Evolutionary conservation across 2,329 filamentous ascomycete genomes (phyloP).

Genomic region (Chaetomium strumarium): DNA sequence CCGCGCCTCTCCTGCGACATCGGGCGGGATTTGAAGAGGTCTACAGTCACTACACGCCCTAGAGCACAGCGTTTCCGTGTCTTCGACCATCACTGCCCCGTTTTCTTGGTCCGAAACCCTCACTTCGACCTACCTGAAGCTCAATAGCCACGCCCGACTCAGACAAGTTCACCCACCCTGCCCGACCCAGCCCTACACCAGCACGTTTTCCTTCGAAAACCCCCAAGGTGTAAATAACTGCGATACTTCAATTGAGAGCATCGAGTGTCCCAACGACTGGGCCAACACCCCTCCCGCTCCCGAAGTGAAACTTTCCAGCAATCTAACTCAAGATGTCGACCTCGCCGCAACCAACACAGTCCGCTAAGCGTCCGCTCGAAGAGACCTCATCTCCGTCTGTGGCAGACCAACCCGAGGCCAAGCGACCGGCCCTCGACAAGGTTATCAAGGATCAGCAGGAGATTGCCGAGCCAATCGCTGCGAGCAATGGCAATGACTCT

Average conservation of each 20-base stretch:
- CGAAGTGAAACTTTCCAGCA: constrained; percentile 19
- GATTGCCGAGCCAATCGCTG: constrained; percentile 38
- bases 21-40: constrained; percentile 15
- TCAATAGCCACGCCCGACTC: constrained; percentile 18
- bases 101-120: constrained; percentile 14
- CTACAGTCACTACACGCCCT: constrained; percentile 17
- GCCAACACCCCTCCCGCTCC: constrained; percentile 30
- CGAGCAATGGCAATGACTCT: constrained; percentile 33
- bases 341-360: constrained; percentile 62
- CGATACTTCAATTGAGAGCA: constrained; percentile 43
- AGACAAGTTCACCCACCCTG: constrained; percentile 24
- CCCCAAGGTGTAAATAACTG: constrained; percentile 73
- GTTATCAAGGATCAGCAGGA: constrained; percentile 64
- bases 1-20: constrained; percentile 12
- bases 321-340: constrained; percentile 62
- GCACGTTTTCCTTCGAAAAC: constrained; percentile 89
- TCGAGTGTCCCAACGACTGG: constrained; percentile 31
- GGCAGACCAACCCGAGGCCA: constrained; percentile 92
- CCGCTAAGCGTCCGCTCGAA: constrained; percentile 88
- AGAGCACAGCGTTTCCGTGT: constrained; percentile 18
- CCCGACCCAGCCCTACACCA: constrained; percentile 60
- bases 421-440: constrained; percentile 94
- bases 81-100: constrained; percentile 16
- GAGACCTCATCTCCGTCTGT: constrained; percentile 93
- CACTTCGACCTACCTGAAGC: constrained; percentile 19